Conservation (phyloP, 2,329 filamentous ascomycete genomes). For the Emmonsia crescens region DNA sequence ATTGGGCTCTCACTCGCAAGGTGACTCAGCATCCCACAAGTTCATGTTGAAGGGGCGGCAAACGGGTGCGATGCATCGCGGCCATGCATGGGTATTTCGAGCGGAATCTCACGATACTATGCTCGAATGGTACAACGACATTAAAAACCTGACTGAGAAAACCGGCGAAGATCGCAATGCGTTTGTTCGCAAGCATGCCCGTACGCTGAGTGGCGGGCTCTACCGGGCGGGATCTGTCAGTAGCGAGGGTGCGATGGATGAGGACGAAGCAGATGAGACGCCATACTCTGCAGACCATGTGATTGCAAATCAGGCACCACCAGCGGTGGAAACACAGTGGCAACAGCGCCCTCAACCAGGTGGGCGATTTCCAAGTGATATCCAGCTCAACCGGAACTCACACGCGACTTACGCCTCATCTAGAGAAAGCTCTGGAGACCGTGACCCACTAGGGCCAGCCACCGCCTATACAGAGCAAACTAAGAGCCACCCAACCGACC, state of each 20-base stretch:
- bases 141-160: slow-evolving; percentile 79
- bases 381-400: slow-evolving; percentile 78
- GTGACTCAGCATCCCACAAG: slow-evolving; percentile 80
- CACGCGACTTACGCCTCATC: slow-evolving; percentile 68
- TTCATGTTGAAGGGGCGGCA: slow-evolving; percentile 96
- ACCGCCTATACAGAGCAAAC: slow-evolving; percentile 26
- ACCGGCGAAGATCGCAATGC: slow-evolving; percentile 77
- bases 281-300: slow-evolving; percentile 51
- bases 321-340: slow-evolving; percentile 32
- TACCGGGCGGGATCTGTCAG: slow-evolving; percentile 50
- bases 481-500: slow-evolving; percentile 3
- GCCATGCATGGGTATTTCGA: slow-evolving; percentile 58
- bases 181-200: slow-evolving; percentile 72
- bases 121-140: slow-evolving; percentile 93
- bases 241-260: slow-evolving; percentile 67
- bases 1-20: slow-evolving; percentile 77
- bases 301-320: slow-evolving; percentile 28
- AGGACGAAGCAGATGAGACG: slow-evolving; percentile 56
- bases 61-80: slow-evolving; percentile 81
- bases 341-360: slow-evolving; percentile 74
- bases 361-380: slow-evolving; percentile 92
- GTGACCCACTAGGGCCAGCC: slow-evolving; percentile 50
- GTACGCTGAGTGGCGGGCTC: slow-evolving; percentile 60
- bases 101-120: slow-evolving; percentile 76
- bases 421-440: slow-evolving; percentile 64